phyloP scores from a whole-genome alignment of 2,329 filamentous ascomycete genomes.

The Tympanopsis confertula region DNA sequence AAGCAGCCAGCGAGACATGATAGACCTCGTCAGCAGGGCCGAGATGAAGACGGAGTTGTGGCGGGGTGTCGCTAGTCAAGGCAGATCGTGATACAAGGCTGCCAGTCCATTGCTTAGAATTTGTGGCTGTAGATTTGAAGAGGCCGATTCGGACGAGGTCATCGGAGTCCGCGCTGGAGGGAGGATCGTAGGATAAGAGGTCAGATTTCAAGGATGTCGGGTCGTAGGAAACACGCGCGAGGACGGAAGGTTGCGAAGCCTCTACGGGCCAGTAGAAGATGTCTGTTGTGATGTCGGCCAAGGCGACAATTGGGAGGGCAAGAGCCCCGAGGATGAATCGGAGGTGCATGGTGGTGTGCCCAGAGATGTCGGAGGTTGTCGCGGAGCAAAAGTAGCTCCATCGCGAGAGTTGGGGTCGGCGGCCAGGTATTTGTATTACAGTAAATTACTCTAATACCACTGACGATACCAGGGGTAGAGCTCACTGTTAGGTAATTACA shows the following conservation, averaged over 20 bases:
- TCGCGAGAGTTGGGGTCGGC: too few relatives aligned
- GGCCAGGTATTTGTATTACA: too few relatives aligned
- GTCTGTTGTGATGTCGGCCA: not conserved
- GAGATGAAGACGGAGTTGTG: slow-evolving; percentile 24
- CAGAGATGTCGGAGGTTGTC: too few relatives aligned
- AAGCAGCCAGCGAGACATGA: slow-evolving; percentile 20
- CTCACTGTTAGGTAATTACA: too few relatives aligned
- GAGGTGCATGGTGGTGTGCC: slow-evolving; percentile 4
- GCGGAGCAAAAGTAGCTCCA: too few relatives aligned
- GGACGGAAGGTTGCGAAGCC: not conserved
- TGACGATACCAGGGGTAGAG: too few relatives aligned
- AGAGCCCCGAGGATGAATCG: not conserved
- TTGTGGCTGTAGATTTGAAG: not conserved
- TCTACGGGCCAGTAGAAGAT: slow-evolving; percentile 1
- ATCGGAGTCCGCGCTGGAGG: not conserved
- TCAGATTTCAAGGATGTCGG: not conserved
- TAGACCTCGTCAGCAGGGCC: slow-evolving; percentile 20
- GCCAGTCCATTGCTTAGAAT: slow-evolving; percentile 23
- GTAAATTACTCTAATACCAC: too few relatives aligned
- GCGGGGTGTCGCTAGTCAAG: slow-evolving; percentile 12
- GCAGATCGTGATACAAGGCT: slow-evolving; percentile 22
- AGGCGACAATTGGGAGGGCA: not conserved
- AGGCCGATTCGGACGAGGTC: slow-evolving; percentile 1
- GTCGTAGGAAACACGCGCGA: not conserved
- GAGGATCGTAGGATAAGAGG: not conserved